These are phyloP conservation scores for Drechslerella dactyloides DNA, from an alignment of 2,329 filamentous ascomycete genomes.

Conservation along the genomic window DNA sequence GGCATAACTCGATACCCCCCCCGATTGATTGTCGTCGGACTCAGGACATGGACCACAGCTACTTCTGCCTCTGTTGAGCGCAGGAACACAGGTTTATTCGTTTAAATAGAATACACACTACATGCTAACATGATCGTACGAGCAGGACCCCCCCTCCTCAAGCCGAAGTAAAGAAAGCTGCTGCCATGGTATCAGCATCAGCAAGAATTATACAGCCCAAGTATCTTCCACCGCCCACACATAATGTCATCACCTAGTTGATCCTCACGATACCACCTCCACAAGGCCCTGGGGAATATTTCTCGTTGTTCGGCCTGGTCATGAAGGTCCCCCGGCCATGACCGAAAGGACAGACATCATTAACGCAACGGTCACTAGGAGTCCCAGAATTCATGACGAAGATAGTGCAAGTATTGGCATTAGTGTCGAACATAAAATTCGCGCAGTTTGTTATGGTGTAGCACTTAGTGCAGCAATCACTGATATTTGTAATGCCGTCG, in stretches of 20 bases:
- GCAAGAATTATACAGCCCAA: too few relatives aligned
- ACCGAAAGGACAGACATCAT: slow-evolving; percentile 12
- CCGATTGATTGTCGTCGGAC: too few relatives aligned
- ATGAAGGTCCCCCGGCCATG: neutral
- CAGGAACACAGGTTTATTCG: too few relatives aligned
- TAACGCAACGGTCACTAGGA: neutral
- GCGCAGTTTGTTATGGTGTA: slow-evolving; percentile 11
- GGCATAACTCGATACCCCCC: too few relatives aligned
- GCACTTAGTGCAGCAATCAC: slow-evolving; percentile 19
- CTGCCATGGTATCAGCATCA: too few relatives aligned
- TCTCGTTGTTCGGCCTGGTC: neutral
- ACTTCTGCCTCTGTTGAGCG: too few relatives aligned
- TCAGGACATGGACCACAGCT: too few relatives aligned
- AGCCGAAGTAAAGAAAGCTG: too few relatives aligned
- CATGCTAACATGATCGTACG: too few relatives aligned
- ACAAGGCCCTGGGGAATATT: slow-evolving; percentile 33
- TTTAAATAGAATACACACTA: too few relatives aligned
- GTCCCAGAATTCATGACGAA: neutral
- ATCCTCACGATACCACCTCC: slow-evolving; percentile 17
- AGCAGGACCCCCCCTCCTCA: too few relatives aligned
- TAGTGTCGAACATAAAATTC: slow-evolving; percentile 30
- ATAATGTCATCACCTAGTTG: neutral
- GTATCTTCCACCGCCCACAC: too few relatives aligned
- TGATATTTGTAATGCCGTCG: neutral
- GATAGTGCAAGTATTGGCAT: slow-evolving; percentile 1